Conservation (phyloP, 345 rosid species). For the Camelina sativa region DNA sequence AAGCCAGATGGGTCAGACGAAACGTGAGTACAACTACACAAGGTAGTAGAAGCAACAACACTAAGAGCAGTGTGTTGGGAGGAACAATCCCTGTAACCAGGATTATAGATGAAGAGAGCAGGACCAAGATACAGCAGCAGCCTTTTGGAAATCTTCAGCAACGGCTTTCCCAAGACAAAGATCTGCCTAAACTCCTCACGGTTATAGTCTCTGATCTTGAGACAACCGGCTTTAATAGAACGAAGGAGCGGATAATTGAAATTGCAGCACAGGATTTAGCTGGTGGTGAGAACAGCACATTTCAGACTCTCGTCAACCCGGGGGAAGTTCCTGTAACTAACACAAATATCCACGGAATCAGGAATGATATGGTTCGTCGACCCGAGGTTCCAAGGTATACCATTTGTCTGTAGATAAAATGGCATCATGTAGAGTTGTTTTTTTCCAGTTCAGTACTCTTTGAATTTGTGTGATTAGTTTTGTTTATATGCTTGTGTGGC, state of each 20-base stretch:
- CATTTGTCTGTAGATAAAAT: too few relatives aligned
- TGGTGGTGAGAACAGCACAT: conserved; percentile 88
- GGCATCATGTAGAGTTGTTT: not conserved
- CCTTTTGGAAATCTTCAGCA: conserved; percentile 52
- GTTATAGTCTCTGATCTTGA: conserved; percentile 70
- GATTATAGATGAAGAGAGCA: conserved; percentile 45
- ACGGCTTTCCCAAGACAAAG: conserved; percentile 56
- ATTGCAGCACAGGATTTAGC: conserved; percentile 78
- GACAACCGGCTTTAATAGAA: conserved; percentile 73
- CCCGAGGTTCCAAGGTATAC: conserved; percentile 85
- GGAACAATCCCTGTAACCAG: conserved; percentile 53
- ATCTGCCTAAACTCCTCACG: conserved; percentile 60
- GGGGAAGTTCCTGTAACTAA: conserved; percentile 50
- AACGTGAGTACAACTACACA: conserved; percentile 51
- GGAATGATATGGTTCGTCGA: conserved; percentile 70
- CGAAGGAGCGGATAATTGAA: conserved; percentile 66
- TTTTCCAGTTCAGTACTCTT: not conserved
- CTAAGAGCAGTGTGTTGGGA: conserved; percentile 48
- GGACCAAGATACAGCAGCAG: conserved; percentile 46
- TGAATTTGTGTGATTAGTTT: conserved; percentile 3
- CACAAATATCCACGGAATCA: conserved; percentile 64
- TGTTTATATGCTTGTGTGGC: conserved; percentile 21
- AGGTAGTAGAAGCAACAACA: conserved; percentile 44
- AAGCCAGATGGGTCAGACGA: conserved; percentile 64
- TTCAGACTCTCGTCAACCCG: conserved; percentile 82